These are phyloP conservation scores for Fusarium chaquense DNA, from an alignment of 2,329 filamentous ascomycete species.

Conservation along the genomic window DNA sequence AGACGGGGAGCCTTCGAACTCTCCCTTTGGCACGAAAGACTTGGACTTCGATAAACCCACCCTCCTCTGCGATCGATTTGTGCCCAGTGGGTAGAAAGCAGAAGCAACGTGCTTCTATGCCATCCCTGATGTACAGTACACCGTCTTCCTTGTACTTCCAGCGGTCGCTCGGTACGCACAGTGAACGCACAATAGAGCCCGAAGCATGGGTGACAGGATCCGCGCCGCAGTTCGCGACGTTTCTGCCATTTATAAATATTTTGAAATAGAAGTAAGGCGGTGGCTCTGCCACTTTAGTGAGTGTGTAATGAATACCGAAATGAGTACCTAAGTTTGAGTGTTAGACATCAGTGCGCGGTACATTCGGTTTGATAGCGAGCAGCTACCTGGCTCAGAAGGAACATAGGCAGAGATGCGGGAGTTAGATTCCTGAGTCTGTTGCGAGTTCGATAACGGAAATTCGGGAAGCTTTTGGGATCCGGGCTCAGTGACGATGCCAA, in stretches of 20 bases:
- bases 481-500: slow-evolving; percentile 57
- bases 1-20: slow-evolving; percentile 56
- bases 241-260: slow-evolving; percentile 65
- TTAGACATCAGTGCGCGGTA: neutral
- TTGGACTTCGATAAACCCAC: slow-evolving; percentile 66
- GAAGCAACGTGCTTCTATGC: slow-evolving; percentile 64
- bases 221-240: slow-evolving; percentile 65
- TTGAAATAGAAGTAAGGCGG: slow-evolving; percentile 65
- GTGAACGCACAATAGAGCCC: slow-evolving; percentile 59
- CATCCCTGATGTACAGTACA: slow-evolving; percentile 50
- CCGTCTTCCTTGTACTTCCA: slow-evolving; percentile 57
- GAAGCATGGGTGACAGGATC: slow-evolving; percentile 52
- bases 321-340: slow-evolving; percentile 56
- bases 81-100: slow-evolving; percentile 58
- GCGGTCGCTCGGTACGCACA: slow-evolving; percentile 61
- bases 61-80: slow-evolving; percentile 61
- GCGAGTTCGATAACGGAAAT: slow-evolving; percentile 65
- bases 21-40: slow-evolving; percentile 65
- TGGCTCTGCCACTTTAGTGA: slow-evolving; percentile 52
- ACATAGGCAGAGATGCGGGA: slow-evolving; percentile 67
- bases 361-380: neutral
- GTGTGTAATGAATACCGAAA: slow-evolving; percentile 65
- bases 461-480: slow-evolving; percentile 60
- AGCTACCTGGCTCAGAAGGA: slow-evolving; percentile 64
- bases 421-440: slow-evolving; percentile 50